Evolutionary conservation across 768 basidiomycete genomes (phyloP), one percentile per base, ranked within the genome.

Genomic region (Calocybe cyanea): DNA sequence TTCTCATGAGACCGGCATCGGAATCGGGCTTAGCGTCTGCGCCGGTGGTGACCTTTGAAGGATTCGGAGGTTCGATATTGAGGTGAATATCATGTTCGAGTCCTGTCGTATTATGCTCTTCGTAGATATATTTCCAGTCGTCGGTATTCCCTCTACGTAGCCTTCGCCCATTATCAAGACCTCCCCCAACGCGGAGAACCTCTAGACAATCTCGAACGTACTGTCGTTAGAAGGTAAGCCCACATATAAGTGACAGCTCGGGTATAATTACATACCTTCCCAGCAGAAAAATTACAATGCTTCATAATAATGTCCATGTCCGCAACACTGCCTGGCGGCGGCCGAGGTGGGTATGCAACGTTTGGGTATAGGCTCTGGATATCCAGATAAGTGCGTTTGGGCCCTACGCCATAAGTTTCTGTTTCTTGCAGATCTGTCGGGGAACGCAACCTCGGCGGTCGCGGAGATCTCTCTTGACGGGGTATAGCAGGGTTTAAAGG

Each of bases 141-240:
- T 83, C 76, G 55, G 85, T 70, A 52, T 80, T 77, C 8, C 85
- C 87, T 46, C 92, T 76, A 42, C 91, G 75, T 33, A 85, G 62
- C 19, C 88, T 74, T 18, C 79, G 75, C 33, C 80, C 83, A 49
- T 85, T 83, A 63, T 97, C 92, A 38, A 95, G 73, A 1, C 88
- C 85, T 6, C 81, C 90, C 14, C 92, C 92, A 25, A 91, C 67
- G 4, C 92, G 82, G 10, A 97, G 75, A 52, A 92, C 84, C 60
- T 96, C 92, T 28, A 96, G 67, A 56, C 94, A 97, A 59, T 96
- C 93, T 8, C 94, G 85, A n/a, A 96, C 94, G 63, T 91, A 92
- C 87, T 94, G 33, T 36, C 37, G 18, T 21, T 14, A 30, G 30
- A 40, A 46, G 43, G 14, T 21, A 7, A 17, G n/a, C 7, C 13